Conservation (phyloP, 73 alveolate species). For the Breviolum minutum region DNA sequence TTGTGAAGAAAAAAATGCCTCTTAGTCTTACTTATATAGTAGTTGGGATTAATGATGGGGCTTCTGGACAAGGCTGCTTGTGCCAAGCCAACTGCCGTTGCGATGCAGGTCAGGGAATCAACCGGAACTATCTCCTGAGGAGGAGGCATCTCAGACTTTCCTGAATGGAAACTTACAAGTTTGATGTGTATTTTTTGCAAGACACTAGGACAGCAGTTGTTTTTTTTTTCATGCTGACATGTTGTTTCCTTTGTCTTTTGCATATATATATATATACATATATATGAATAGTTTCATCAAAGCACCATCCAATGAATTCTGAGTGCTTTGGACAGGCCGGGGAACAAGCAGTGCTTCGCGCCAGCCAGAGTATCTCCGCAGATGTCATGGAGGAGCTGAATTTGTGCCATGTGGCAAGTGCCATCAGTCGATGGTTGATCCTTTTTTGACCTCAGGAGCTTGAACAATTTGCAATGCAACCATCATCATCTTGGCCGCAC, state of each 20-base stretch:
- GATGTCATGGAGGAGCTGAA: conserved; percentile 18
- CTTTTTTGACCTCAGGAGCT: not conserved
- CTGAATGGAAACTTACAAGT: not conserved
- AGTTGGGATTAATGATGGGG: no score
- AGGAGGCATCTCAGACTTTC: not conserved
- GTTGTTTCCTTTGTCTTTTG: no score
- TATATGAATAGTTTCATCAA: no score
- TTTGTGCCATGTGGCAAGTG: not conserved
- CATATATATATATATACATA: no score
- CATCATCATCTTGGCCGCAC: conserved; percentile 45
- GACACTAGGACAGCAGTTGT: no score
- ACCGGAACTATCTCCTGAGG: conserved; percentile 5
- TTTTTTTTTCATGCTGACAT: no score
- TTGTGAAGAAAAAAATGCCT: no score
- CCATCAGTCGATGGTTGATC: not conserved
- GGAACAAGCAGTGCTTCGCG: conserved; percentile 80
- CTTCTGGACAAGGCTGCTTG: no score
- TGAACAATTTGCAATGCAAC: conserved; percentile 42
- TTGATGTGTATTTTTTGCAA: not conserved
- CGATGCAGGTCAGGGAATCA: conserved; percentile 17
- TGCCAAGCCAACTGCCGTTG: no score
- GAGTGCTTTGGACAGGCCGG: conserved; percentile 39
- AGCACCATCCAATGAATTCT: not conserved
- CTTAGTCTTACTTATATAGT: no score
- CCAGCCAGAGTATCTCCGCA: conserved; percentile 16